Evolutionary conservation across 495 filamentous ascomycete genomes (phyloP).

Genomic region (Hypoxylon perforatum): DNA sequence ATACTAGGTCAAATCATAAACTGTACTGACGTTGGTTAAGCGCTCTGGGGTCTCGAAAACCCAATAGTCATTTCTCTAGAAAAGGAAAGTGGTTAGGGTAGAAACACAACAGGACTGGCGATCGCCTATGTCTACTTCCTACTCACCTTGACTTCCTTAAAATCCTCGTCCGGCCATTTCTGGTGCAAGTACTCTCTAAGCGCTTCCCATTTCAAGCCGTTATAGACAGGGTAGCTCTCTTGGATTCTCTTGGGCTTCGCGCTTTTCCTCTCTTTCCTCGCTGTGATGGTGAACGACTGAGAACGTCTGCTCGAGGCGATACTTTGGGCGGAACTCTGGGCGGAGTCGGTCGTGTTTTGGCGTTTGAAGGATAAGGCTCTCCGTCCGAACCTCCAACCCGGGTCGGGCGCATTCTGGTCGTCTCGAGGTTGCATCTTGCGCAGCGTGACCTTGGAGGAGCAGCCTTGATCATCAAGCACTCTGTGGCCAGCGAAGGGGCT

Average conservation of each 20-base stretch:
- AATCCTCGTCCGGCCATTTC: conserved; percentile 2
- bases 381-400: background rate
- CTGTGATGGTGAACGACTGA: background rate
- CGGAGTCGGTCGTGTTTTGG: background rate
- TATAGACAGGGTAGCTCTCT: background rate
- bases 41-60: conserved; percentile 12
- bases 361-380: background rate
- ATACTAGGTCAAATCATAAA: background rate
- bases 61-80: conserved; percentile 10
- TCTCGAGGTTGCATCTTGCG: background rate
- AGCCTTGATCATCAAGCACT: background rate
- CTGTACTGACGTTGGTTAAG: conserved; percentile 3
- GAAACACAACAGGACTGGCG: background rate
- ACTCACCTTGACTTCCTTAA: conserved; percentile 8
- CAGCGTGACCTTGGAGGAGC: background rate
- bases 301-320: background rate
- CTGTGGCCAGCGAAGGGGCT: background rate
- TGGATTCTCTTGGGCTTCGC: background rate
- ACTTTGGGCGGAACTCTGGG: background rate
- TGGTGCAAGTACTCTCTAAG: background rate
- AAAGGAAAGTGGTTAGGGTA: background rate
- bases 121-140: background rate
- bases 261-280: background rate
- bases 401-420: background rate
- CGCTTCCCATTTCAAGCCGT: background rate